phyloP scores from a whole-genome alignment of 73 alveolate species.

The Symbiodinium pilosum region DNA sequence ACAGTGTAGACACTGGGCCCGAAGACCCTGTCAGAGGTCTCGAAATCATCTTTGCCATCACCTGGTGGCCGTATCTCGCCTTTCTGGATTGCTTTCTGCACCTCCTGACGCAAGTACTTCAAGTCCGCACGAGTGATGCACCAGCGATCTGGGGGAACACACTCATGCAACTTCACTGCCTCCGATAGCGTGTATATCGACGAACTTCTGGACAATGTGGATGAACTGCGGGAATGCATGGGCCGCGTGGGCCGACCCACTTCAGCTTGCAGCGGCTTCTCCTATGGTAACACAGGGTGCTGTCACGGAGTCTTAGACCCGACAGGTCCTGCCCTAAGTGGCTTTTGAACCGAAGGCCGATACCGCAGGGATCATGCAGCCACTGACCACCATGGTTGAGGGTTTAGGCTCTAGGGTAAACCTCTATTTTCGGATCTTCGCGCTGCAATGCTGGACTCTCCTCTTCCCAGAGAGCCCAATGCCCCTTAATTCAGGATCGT shows the following conservation, averaged over 20 bases:
- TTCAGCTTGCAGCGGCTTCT: background rate
- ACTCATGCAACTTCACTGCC: constrained; percentile 58
- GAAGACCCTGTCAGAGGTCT: constrained; percentile 11
- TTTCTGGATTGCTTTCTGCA: background rate
- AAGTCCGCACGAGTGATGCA: constrained; percentile 51
- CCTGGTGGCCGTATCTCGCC: constrained; percentile 6
- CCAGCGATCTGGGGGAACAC: constrained; percentile 54
- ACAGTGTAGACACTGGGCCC: constrained; percentile 1
- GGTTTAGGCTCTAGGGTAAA: too few relatives aligned
- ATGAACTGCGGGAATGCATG: background rate
- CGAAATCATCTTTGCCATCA: background rate
- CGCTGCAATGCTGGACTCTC: too few relatives aligned
- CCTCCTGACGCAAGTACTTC: constrained; percentile 32
- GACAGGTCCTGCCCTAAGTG: background rate
- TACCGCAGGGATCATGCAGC: background rate
- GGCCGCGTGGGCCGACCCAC: too few relatives aligned
- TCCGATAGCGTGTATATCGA: background rate
- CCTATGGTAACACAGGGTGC: background rate
- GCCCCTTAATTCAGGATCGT: too few relatives aligned
- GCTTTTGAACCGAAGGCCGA: background rate
- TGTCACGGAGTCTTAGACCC: background rate
- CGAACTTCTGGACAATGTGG: background rate
- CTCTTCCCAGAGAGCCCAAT: too few relatives aligned
- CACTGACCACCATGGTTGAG: background rate
- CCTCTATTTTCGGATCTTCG: too few relatives aligned